Evolutionary conservation across 495 filamentous ascomycete species (phyloP), one percentile per base, ranked within the genome.

Genomic region (Trichocladium antarcticum): DNA sequence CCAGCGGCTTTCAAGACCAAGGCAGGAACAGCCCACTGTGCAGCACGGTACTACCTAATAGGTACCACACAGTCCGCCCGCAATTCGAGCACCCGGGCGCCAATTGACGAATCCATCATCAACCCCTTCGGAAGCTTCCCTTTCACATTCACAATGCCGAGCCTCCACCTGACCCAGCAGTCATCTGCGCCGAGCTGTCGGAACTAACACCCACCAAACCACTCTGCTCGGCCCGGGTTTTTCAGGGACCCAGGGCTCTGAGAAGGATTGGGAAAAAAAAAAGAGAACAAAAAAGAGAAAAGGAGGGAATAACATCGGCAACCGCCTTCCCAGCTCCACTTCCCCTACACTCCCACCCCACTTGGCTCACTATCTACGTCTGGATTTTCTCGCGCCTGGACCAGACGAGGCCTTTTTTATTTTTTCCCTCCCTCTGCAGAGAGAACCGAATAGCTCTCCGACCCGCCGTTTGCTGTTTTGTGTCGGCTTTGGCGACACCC

Each of bases 391-490:
- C 47, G 41, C 50, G 19, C 34, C 38, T 39, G 27, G 17, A 37
- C 28, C 51, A 17, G 17, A 31, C 49, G 42, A 49, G 15, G 21
- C 42, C 16, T 22, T 32, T 53, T 42, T 50, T 45, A 24, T 20
- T 43, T 28, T 2, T 15, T 15, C 47, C 37, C 19, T 38, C 10
- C 31, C 31, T 14, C 47, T 35, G 29, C 29, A 49, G 49, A 46
- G 35, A 54, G 28, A 39, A 44, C 27, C 14, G 19, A 45, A 24
- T 8, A 41, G 24, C 40, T 42, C 48, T 24, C 31, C 53, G 24
- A 35, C 61, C 14, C 38, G 41, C 49, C 19, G 19, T 22, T 48
- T 46, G 61, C 61, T 29, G 56, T 62, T 62, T 62, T 64, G 58
- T 42, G 46, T 43, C 51, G 56, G 39, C 39, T 43, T 29, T 44